Evolutionary conservation across 164 flowering plant genomes (phyloP), one percentile per base, ranked within the genome.

Genomic region (Berberis thunbergii): DNA sequence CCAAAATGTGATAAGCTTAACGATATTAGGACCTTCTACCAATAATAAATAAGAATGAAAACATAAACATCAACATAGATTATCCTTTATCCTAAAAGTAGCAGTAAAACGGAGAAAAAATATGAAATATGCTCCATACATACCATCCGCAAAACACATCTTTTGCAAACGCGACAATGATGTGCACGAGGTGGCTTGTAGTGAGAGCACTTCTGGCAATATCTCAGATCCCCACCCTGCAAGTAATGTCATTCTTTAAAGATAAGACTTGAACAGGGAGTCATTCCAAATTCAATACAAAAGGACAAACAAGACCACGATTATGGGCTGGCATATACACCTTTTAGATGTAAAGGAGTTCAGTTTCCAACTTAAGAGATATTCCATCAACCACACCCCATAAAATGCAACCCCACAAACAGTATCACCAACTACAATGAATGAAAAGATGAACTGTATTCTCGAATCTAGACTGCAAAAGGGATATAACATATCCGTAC

Each of bases 81-180:
- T 6, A 3, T 2, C n/a, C n/a, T 26, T 48, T 10, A 53, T 26
- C 9, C 54, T 10, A 57, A 45, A 43, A 9, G 41, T 39, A 49
- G 57, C 8, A n/a, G 26, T 26, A 26, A 26, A 26, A 26, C 26
- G 26, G 26, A 26, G 26, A 26, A 26, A 26, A 26, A 26, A 26
- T 26, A 26, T 26, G 26, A 62, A 68, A 42, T 7, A 44, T 63
- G 61, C 61, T 69, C 48, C 49, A 55, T 64, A 64, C 83, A 64
- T 88, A 90, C 97, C 98, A 93, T 91, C 74, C 96, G 80, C 66
- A 94, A 60, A 66, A 91, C 90, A 77, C 99, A 94, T 80, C 94
- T 76, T 75, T 81, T 85, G 74, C 99, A 94, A 63, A 86, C 83
- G 48, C 97, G 96, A 45, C 97, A 94, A 73, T 94, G 99, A 77